Evolutionary conservation across 2,329 filamentous ascomycete species (phyloP), one percentile per base, ranked within the genome.

Genomic region (Fusarium albidum): DNA sequence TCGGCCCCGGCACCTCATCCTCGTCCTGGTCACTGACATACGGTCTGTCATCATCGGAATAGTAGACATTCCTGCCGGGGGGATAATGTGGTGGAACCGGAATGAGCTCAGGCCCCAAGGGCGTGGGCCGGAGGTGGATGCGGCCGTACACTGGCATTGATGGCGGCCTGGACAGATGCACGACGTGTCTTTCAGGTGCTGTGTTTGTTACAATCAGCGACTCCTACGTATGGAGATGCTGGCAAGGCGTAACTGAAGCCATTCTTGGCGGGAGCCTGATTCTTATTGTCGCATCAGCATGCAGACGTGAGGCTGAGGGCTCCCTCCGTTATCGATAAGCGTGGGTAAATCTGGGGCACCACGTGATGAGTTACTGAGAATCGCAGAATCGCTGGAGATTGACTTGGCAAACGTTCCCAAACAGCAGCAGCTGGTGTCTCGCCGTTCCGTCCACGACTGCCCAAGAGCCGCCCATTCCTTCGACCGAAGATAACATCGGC

Each of bases 111-210:
- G 41, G 41, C 2, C 29, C 29, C 9, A 18, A 25, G 26, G 29
- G 29, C 29, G 29, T 33, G 41, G 41, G 41, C 21, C 41, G 41
- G 15, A 44, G 17, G 41, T 33, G 41, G 41, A 44, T 33, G 41
- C 41, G 41, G 29, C 29, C 41, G 3, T 33, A 44, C 15, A 18
- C 26, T 17, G 41, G 41, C 41, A 8, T 18, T 18, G 29, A 44
- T 44, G 41, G 8, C 4, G 41, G 12, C 9, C 17, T 2, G 9
- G n/a, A n/a, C n/a, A n/a, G n/a, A n/a, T n/a, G n/a, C 13, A n/a
- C 4, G 9, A 10, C 13, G 10, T 15, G 5, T n/a, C 14, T 8
- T 34, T 12, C 10, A n/a, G 4, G 17, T 33, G 26, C 13, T 9
- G 9, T 15, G 33, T 15, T 9, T 2, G 9, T 12, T 43, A 6